Evolutionary conservation across 768 basidiomycete species (phyloP), one percentile per base, ranked within the genome.

Genomic region (Xerocomellus amylosporus): DNA sequence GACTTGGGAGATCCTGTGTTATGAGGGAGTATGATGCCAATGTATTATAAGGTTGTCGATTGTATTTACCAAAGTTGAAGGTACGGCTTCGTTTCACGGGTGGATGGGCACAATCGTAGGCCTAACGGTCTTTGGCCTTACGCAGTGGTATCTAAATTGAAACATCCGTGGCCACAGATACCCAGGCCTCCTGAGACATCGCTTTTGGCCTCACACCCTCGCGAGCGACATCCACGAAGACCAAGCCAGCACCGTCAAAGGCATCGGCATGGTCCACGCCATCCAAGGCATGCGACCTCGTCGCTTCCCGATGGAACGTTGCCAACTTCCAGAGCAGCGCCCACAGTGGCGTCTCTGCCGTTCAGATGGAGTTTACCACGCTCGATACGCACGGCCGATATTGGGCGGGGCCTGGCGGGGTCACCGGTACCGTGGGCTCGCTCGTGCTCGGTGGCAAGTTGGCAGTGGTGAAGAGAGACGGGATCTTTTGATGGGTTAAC

Each of bases 201-300:
- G 88, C 46, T 94, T 97, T 80, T 94, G 91, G 88, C 94, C 93
- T 14, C 79, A 83, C 37, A 77, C 79, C 59, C 63, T 72, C 30
- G 81, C 79, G 17, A 75, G 77, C 24, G 95, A 95, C 70, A 81
- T 89, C 45, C 70, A 75, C 58, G 79, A 84, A 31, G 90, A 90
- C 41, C 72, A 81, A 54, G 86, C 86, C 7, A 72, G 75, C 51
- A 46, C 75, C 8, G 73, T 83, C 51, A 69, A 80, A 31, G 90
- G 88, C 41, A 74, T 80, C 36, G 91, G 92, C 28, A 90, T 93
- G 88, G 85, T 96, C 19, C 91, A 96, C 71, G 96, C 96, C 42
- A 97, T 98, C 69, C 96, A 98, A 69, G 97, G 96, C 70, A 96
- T 99, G 93, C 83, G 93, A 8, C 94, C 96, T 93, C 52, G 84